Percentiles rank a stretch among this genome's conserved stretches.
phyloP scores from a whole-genome alignment of 495 filamentous ascomycete genomes.

The Penicillium egyptiacum region DNA sequence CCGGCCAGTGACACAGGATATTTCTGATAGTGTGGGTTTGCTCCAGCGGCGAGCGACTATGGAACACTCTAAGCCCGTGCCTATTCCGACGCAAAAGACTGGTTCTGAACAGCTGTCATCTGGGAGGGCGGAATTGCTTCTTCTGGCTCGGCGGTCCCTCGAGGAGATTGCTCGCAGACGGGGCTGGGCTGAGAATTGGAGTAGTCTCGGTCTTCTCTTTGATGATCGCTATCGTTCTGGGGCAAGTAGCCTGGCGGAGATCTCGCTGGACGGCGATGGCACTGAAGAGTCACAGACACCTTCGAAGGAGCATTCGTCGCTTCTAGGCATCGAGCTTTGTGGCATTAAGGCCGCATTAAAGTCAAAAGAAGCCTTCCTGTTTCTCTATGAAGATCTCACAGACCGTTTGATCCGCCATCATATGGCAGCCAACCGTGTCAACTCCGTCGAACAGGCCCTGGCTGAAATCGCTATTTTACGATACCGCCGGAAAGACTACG shows the following conservation, averaged over 20 bases:
- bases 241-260: conserved; percentile 46
- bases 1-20: conserved; percentile 38
- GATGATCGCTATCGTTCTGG: conserved; percentile 55
- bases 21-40: conserved; percentile 24
- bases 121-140: conserved; percentile 72
- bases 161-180: conserved; percentile 69
- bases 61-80: conserved; percentile 33
- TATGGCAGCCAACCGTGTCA: conserved; percentile 68
- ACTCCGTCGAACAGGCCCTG: conserved; percentile 73
- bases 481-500: conserved; percentile 68
- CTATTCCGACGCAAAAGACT: conserved; percentile 44
- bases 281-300: conserved; percentile 15
- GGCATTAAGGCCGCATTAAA: conserved; percentile 33
- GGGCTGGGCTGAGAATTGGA: conserved; percentile 80
- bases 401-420: conserved; percentile 73
- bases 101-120: conserved; percentile 84
- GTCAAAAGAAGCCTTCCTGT: conserved; percentile 45
- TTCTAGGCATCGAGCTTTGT: conserved; percentile 35
- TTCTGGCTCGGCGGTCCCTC: conserved; percentile 76
- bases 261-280: conserved; percentile 40
- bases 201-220: conserved; percentile 54
- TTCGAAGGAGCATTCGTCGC: conserved; percentile 42
- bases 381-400: conserved; percentile 69
- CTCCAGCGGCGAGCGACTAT: conserved; percentile 28
- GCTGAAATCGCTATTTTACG: conserved; percentile 85